Conservation (phyloP, 176 grass and related monocot species). For the Tuctoria greenei region DNA sequence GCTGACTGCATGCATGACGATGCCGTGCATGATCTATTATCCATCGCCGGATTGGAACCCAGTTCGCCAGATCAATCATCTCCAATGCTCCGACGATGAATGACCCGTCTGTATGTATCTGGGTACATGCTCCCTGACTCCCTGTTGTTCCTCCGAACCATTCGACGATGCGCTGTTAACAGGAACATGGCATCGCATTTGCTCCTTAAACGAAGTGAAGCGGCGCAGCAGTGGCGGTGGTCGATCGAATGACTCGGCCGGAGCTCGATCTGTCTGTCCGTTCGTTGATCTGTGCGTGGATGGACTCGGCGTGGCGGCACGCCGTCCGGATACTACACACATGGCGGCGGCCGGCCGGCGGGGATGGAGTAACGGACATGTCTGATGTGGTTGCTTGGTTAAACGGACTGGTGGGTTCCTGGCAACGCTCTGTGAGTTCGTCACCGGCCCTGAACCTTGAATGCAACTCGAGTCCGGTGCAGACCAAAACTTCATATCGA, state of each 20-base stretch:
- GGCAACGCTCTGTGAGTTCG: neutral
- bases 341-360: neutral
- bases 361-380: neutral
- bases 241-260: too few species aligned
- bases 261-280: neutral
- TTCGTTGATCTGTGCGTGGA: neutral
- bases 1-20: neutral
- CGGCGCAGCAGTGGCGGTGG: neutral
- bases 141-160: neutral
- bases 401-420: neutral
- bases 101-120: neutral
- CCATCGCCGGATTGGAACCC: neutral
- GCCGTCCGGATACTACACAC: neutral
- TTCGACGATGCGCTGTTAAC: neutral
- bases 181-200: neutral
- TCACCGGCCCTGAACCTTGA: neutral
- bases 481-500: neutral
- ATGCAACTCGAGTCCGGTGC: slow-evolving; percentile 1
- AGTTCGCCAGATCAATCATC: neutral
- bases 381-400: neutral
- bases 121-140: neutral
- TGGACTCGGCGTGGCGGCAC: slow-evolving; percentile 14
- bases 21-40: neutral
- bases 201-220: neutral
- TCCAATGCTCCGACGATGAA: neutral